Base-by-base conservation (phyloP, 306 rosid genomes). In the Pachyrhizus erosus region DNA sequence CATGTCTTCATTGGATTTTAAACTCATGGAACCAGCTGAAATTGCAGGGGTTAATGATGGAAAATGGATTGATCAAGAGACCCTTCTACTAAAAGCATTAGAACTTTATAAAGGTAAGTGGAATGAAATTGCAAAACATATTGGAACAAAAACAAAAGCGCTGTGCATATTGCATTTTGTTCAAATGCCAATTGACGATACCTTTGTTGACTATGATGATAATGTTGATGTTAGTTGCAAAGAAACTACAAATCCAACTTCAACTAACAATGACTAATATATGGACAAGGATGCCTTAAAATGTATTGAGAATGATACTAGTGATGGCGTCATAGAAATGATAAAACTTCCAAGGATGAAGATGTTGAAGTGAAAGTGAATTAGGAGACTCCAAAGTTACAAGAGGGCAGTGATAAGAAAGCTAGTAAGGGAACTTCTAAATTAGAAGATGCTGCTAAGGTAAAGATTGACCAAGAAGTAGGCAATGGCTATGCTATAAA, bases 21-120 rank as follows among this genome's bases (percentile, higher is more conserved):
- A 92, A 83, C 97, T 94, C 84, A 94, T 94, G 98, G 98, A 94
- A 86, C 96, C 98, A 71, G 98, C 93, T 87, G 97, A 90, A 89
- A 94, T 83, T 87, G 93, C 83, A 7, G 94, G 97, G 69, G 84
- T 90, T 75, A 90, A 92, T 82, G 91, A 97, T 84, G 97, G 98
- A 79, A 92, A 92, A 73, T 94, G 98, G 98, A 92, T 97, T 23
- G 98, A 94, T 92, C 98, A 94, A 87, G 98, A 94, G 87, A 94
- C 98, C 18, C 97, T 94, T 65, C 92, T 94, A 76, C 98, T 92
- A 83, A 97, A 94, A 88, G 98, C 97, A 83, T 83, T 94, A 78
- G 98, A 94, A 82, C 92, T 94, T 69, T 94, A 89, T 83, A 94
- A 88, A 86, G 98, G 91, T 84, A 91, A 94, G 82, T 94, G 98